A percentile compares a stretch with the other conserved stretches of the same genome.
Evolutionary conservation across 2,329 filamentous ascomycete species (phyloP).

Genomic region (Penicillium vulpinum): DNA sequence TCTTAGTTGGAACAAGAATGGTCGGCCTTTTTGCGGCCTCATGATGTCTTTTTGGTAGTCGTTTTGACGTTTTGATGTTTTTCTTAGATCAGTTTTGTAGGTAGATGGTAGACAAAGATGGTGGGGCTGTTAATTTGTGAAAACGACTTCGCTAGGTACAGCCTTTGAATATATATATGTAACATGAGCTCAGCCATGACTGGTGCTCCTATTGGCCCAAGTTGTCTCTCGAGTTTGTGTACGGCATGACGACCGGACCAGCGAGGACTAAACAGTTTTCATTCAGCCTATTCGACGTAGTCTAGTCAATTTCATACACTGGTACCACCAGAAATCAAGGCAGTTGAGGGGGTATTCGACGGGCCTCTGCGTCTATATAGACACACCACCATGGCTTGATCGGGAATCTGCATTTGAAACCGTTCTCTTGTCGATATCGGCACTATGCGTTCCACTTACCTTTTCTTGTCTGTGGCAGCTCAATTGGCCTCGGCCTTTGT

Average conservation of each 20-base stretch:
- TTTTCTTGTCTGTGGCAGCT: neutral
- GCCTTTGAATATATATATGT: too few species aligned
- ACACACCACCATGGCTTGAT: neutral
- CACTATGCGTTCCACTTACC: constrained; percentile 4
- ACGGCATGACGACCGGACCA: neutral
- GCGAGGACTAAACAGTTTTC: neutral
- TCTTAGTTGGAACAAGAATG: neutral
- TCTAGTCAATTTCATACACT: neutral
- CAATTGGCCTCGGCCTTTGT: constrained; percentile 13
- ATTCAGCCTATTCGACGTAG: neutral
- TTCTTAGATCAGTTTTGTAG: too few species aligned
- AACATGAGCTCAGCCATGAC: neutral
- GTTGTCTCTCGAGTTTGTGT: neutral
- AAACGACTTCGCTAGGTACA: too few species aligned
- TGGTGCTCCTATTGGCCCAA: neutral
- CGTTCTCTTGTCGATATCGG: neutral
- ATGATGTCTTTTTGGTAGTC: too few species aligned
- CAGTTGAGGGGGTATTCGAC: neutral
- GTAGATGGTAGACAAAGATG: too few species aligned
- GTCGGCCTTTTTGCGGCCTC: too few species aligned
- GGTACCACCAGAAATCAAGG: neutral
- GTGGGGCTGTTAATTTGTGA: too few species aligned
- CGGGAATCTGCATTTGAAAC: neutral
- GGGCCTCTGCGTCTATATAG: neutral
- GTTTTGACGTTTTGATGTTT: too few species aligned